Conservation (phyloP, 2,329 filamentous ascomycete genomes). For the Trichoderma lentiforme region DNA sequence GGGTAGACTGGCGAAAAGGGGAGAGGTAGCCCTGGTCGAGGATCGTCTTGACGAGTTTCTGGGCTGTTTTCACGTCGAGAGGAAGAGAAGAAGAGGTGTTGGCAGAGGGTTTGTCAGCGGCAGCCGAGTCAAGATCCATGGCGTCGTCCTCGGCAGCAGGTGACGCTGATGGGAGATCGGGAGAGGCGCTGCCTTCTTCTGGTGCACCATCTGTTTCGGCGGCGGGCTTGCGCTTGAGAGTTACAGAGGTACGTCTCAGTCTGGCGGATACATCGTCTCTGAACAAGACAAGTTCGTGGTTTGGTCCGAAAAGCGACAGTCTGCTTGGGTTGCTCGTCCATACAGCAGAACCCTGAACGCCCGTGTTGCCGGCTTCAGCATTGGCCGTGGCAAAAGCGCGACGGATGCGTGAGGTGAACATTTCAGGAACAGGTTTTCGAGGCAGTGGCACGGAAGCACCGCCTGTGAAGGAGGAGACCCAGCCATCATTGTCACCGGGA, state of each 20-base stretch:
- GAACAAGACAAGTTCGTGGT: slow-evolving; percentile 82
- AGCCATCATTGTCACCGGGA: slow-evolving; percentile 96
- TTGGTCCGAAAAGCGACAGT: slow-evolving; percentile 79
- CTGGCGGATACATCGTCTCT: slow-evolving; percentile 82
- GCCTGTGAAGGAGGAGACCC: slow-evolving; percentile 80
- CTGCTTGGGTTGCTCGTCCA: slow-evolving; percentile 89
- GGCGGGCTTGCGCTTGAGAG: slow-evolving; percentile 52
- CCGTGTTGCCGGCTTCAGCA: slow-evolving; percentile 55
- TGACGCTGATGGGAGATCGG: slow-evolving; percentile 16
- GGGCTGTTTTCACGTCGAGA: slow-evolving; percentile 57
- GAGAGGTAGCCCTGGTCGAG: slow-evolving; percentile 87
- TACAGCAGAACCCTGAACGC: slow-evolving; percentile 55
- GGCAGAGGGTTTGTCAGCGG: slow-evolving; percentile 22
- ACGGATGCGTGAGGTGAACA: slow-evolving; percentile 86
- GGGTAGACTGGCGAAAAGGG: slow-evolving; percentile 74
- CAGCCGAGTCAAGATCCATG: slow-evolving; percentile 41
- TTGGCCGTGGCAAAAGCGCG: slow-evolving; percentile 78
- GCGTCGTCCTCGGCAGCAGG: slow-evolving; percentile 29
- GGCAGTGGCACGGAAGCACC: slow-evolving; percentile 70
- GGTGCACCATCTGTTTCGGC: slow-evolving; percentile 28
- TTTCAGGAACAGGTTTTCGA: slow-evolving; percentile 69
- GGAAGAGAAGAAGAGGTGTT: slow-evolving; percentile 26
- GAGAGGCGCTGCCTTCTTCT: neutral
- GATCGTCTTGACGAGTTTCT: slow-evolving; percentile 83
- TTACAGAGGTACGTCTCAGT: slow-evolving; percentile 71